These are phyloP conservation scores for Flaveria floridana DNA, from an alignment of 140 eudicot genomes.

Conservation along the genomic window DNA sequence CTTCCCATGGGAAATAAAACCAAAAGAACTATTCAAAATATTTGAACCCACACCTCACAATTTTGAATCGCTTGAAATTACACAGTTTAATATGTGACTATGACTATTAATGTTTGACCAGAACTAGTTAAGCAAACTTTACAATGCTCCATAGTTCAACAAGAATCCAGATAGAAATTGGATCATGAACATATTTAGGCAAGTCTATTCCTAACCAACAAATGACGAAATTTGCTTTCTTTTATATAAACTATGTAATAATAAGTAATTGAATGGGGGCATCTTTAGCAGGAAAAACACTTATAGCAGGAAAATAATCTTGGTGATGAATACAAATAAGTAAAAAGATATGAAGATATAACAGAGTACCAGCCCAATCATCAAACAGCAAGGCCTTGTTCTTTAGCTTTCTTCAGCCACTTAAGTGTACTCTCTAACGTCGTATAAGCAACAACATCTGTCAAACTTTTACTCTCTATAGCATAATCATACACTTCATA, in stretches of 20 bases:
- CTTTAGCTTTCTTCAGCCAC: constrained; percentile 89
- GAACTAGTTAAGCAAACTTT: not conserved
- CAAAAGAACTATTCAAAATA: not conserved
- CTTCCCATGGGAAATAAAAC: not conserved
- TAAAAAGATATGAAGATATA: constrained; percentile 17
- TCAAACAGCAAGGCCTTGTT: constrained; percentile 74
- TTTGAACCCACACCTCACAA: not conserved
- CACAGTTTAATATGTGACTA: not conserved
- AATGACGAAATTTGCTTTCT: constrained; percentile 13
- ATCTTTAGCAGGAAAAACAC: not conserved
- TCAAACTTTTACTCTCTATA: constrained; percentile 78
- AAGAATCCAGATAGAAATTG: constrained; percentile 13
- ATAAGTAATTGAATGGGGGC: not conserved
- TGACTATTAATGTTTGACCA: not conserved
- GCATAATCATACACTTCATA: constrained; percentile 94
- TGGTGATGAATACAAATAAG: constrained; percentile 18
- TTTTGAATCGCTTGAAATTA: not conserved
- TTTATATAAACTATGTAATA: constrained; percentile 7
- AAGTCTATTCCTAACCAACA: not conserved
- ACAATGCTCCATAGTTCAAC: not conserved
- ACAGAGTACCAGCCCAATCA: constrained; percentile 19
- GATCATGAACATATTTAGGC: not conserved
- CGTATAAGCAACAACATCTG: constrained; percentile 75
- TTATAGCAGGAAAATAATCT: constrained; percentile 10
- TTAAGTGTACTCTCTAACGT: constrained; percentile 80